Base-by-base conservation (phyloP, 2,329 filamentous ascomycete genomes). In the Emmonsiellopsis sp. region DNA sequence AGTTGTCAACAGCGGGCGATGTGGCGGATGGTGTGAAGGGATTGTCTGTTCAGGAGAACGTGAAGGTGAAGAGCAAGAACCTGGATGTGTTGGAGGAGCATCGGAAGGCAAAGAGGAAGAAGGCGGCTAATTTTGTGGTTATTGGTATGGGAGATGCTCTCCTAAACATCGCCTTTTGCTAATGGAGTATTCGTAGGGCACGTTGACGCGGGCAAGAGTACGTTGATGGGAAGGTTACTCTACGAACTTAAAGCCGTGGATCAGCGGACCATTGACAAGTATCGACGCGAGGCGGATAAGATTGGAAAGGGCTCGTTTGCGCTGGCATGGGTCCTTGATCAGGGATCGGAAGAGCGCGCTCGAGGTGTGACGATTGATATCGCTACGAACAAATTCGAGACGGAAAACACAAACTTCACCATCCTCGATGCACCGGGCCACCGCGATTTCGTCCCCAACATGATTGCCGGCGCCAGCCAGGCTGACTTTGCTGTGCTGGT, bases 171-270 rank as follows among this genome's bases (percentile, higher is more conserved):
- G 53, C 43, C 11, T 7, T n/a, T 50, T 49, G 48, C 58, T 64
- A 58, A 67, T 54, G 59, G 57, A 3, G 53, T 66, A 26, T 2
- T 10, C 44, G 30, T 31, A 89, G 90, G 93, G 11, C 93, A 98
- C 67, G 93, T 98, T 53, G 93, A 98, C 69, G 92, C 94, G 51
- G 93, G 93, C 51, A 98, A 98, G 71, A 96, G 90, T 67, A 98
- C 93, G 5, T 79, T 98, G 38, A 97, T 98, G 92, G 93, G 92
- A 0, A 84, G 93, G n/a, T 71, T 98, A 31, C 75, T 98, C 5
- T 84, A 92, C 42, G 93, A 98, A 62, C 79, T 95, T 41, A 87
- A 91, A 55, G 87, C 91, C 30, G 84, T 98, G 6, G 88, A 95
- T 60, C 83, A 95, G 65, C 79, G 91, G 55, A 92, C 91, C 0